Evolutionary conservation across 257 asterid species (phyloP).

Genomic region (Solanum medicagineum): DNA sequence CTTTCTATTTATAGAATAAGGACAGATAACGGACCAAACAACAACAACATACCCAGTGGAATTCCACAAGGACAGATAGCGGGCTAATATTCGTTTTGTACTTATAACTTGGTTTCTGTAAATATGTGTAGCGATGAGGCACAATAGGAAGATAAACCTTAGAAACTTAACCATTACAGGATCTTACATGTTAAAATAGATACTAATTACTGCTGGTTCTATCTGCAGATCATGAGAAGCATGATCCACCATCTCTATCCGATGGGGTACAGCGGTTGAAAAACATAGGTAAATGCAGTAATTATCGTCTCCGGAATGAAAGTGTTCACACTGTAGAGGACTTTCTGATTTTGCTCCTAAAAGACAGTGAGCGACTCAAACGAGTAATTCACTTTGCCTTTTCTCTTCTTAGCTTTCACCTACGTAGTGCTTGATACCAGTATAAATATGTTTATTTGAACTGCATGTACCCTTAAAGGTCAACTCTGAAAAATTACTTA

Average conservation of each 20-base stretch:
- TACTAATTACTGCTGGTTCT: background rate
- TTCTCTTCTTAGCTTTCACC: background rate
- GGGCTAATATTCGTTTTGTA: background rate
- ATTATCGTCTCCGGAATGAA: slow-evolving; percentile 6
- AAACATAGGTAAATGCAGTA: slow-evolving; percentile 15
- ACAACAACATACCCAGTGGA: too few species aligned
- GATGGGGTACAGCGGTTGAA: slow-evolving; percentile 36
- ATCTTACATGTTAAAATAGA: background rate
- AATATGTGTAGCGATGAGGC: background rate
- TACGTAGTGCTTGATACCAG: background rate
- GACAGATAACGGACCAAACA: too few species aligned
- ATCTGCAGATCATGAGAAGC: slow-evolving; percentile 37
- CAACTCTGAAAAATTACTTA: background rate
- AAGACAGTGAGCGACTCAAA: slow-evolving; percentile 27
- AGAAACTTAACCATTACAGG: background rate
- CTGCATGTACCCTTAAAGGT: background rate
- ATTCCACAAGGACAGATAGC: background rate
- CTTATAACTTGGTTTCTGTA: background rate
- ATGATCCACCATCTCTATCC: slow-evolving; percentile 18
- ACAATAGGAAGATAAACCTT: background rate
- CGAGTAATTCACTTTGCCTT: slow-evolving; percentile 12
- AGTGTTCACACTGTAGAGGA: slow-evolving; percentile 31
- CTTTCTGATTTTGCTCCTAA: slow-evolving; percentile 32
- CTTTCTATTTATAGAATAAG: background rate
- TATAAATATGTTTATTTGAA: background rate